These are phyloP conservation scores for Pseudodiploospora longispora DNA, from an alignment of 2,329 filamentous ascomycete species.

Conservation along the genomic window DNA sequence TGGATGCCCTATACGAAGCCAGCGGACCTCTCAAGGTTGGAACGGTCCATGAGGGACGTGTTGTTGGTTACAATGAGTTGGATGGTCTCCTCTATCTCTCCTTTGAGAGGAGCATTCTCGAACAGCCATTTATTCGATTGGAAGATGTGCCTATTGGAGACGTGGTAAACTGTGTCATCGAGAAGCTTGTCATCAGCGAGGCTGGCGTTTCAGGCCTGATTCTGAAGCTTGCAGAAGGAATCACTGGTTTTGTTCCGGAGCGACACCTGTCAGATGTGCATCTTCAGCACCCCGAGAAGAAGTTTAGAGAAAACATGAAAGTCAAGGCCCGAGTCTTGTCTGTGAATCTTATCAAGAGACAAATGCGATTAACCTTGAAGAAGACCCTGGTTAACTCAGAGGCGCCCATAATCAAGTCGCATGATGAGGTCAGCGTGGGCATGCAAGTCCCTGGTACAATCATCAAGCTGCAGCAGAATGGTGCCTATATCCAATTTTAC, in stretches of 20 bases:
- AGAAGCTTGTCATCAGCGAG: conserved; percentile 72
- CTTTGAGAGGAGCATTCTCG: conserved; percentile 70
- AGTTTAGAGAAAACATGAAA: conserved; percentile 78
- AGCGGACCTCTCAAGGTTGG: conserved; percentile 72
- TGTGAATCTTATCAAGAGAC: conserved; percentile 63
- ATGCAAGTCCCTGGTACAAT: conserved; percentile 81
- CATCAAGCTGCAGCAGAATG: conserved; percentile 67
- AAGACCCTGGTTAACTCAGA: conserved; percentile 92
- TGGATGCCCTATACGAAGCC: conserved; percentile 71
- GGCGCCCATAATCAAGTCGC: conserved; percentile 66
- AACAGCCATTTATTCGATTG: conserved; percentile 83
- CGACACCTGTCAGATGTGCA: conserved; percentile 82
- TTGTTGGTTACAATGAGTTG: conserved; percentile 79
- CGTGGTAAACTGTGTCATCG: conserved; percentile 72
- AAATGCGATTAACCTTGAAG: conserved; percentile 83
- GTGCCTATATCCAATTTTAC: conserved; percentile 90
- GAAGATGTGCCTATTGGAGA: conserved; percentile 81
- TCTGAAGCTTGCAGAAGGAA: conserved; percentile 75
- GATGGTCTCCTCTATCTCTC: conserved; percentile 84
- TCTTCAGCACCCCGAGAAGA: conserved; percentile 89
- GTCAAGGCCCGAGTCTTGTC: conserved; percentile 84
- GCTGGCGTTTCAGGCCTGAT: conserved; percentile 75
- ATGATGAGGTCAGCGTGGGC: conserved; percentile 64
- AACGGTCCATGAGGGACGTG: conserved; percentile 69
- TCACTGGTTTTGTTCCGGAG: conserved; percentile 81